These are phyloP conservation scores for Choiromyces venosus DNA, from an alignment of 495 filamentous ascomycete genomes.

Conservation along the genomic window DNA sequence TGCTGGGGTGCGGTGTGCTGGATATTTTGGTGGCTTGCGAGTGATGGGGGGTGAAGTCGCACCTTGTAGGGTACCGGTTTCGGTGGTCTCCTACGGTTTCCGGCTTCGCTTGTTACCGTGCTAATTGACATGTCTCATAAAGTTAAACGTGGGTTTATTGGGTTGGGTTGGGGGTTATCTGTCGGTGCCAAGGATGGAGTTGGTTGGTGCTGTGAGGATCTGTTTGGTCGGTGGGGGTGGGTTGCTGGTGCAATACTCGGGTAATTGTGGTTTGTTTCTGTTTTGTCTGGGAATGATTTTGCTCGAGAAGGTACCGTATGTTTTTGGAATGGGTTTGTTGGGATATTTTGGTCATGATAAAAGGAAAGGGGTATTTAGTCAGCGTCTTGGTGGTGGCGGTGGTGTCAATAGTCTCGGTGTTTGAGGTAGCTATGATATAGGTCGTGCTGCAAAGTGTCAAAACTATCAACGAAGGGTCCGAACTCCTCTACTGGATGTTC, in stretches of 20 bases:
- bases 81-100: too few relatives aligned
- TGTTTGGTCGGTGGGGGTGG: too few relatives aligned
- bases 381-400: neutral
- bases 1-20: too few relatives aligned
- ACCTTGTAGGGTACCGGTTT: too few relatives aligned
- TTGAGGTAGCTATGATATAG: neutral
- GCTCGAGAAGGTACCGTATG: neutral
- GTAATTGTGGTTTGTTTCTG: neutral
- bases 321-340: neutral
- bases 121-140: too few relatives aligned
- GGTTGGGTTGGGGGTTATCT: too few relatives aligned
- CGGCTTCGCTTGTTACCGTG: neutral
- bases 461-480: neutral
- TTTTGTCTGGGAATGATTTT: neutral
- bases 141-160: too few relatives aligned
- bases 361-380: too few relatives aligned
- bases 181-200: too few relatives aligned
- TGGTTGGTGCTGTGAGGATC: too few relatives aligned
- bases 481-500: neutral
- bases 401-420: neutral
- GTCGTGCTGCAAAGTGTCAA: too few relatives aligned
- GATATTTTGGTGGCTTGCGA: neutral
- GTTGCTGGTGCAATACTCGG: neutral
- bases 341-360: neutral
- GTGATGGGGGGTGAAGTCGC: neutral